phyloP scores from a whole-genome alignment of 176 grass and related monocot genomes.

The Typha latifolia region DNA sequence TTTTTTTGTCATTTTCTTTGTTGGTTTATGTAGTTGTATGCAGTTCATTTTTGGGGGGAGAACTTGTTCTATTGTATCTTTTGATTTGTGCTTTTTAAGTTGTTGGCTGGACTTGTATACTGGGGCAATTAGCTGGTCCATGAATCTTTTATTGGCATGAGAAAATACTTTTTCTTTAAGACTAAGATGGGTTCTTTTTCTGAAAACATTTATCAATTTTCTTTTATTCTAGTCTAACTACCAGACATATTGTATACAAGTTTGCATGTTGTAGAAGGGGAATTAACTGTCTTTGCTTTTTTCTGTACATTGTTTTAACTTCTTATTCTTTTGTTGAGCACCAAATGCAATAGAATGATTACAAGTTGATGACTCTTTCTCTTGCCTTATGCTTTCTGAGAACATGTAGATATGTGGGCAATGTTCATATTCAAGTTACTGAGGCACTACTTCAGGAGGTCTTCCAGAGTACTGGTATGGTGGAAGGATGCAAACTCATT shows the following conservation, averaged over 20 bases:
- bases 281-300: neutral
- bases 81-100: neutral
- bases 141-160: neutral
- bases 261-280: neutral
- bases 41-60: neutral
- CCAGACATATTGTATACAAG: neutral
- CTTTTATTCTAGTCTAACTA: neutral
- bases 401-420: slow-evolving; percentile 79
- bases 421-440: slow-evolving; percentile 84
- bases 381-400: neutral
- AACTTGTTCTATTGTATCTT: neutral
- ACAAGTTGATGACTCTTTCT: slow-evolving; percentile 2
- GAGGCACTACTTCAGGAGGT: slow-evolving; percentile 67
- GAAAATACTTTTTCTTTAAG: neutral
- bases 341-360: neutral
- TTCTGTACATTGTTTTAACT: too few relatives aligned
- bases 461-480: slow-evolving; percentile 85
- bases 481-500: slow-evolving; percentile 99
- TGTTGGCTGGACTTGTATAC: neutral
- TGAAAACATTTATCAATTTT: neutral
- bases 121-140: neutral
- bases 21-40: neutral
- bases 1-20: slow-evolving; percentile 18
- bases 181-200: neutral
- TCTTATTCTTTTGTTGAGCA: slow-evolving; percentile 1